Evolutionary conservation across 345 rosid species (phyloP), one percentile per base, ranked within the genome.

Genomic region (Ceriops zippeliana): DNA sequence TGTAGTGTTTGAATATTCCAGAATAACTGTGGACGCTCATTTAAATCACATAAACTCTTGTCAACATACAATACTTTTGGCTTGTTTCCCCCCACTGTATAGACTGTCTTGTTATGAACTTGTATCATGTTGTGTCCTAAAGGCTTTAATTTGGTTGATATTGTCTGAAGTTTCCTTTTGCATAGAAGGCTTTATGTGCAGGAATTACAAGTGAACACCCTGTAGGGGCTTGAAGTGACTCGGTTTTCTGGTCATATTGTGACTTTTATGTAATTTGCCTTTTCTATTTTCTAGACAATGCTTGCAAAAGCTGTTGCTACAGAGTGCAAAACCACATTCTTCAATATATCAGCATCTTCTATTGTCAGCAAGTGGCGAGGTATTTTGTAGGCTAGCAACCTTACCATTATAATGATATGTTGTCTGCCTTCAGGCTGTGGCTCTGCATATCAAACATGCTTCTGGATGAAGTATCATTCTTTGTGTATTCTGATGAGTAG

Each of bases 331-430:
- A 93, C 98, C 17, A 93, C 98, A 10, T 93, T 93, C 83, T 93
- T 93, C 85, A 93, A 93, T 52, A 93, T 93, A 64, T 93, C 98
- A 31, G 98, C 98, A 71, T 93, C 98, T 59, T 93, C 98, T 35
- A 91, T 93, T 42, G 98, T 93, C 68, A 93, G 98, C 88, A 93
- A 93, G 86, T 93, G 98, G 98, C 91, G 98, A 58, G 96, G 96
- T 87, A 82, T 77, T 84, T 77, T 62, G 67, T 47, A 35, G 42
- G 46, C 31, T 53, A 20, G 37, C 17, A 27, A 62, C 27, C 31
- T 38, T 56, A 54, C 16, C 30, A 42, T 42, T 13, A 13, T 42
- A 42, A 42, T 42, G 49, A 42, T 42, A 13, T 42, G 49, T 42
- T 42, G 49, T 42, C 5, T 11, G 37, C 37, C 37, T 0, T 0